Evolutionary conservation across 306 rosid species (phyloP).

Genomic region (Pueraria montana): DNA sequence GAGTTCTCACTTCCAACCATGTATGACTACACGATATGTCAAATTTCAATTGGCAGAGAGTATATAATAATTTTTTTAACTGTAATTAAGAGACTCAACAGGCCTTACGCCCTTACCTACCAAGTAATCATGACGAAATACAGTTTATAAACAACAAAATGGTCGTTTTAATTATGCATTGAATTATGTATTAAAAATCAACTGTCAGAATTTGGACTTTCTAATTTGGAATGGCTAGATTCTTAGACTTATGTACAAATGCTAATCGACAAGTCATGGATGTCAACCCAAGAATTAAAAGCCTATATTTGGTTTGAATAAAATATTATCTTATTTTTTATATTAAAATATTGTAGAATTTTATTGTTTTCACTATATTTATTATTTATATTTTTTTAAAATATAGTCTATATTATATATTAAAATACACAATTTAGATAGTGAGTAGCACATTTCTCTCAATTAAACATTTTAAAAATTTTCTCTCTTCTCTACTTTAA

Average conservation of each 20-base stretch:
- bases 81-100: background rate
- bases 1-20: background rate
- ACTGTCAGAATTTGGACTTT: conserved; percentile 3
- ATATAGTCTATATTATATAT: too few species aligned
- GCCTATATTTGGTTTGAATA: too few species aligned
- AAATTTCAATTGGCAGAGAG: background rate
- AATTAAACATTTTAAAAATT: too few species aligned
- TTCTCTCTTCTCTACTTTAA: too few species aligned
- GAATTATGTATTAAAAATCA: background rate
- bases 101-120: background rate
- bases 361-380: too few species aligned
- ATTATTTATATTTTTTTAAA: too few species aligned
- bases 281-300: background rate
- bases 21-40: background rate
- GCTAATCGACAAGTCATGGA: conserved; percentile 5
- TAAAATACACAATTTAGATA: too few species aligned
- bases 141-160: background rate
- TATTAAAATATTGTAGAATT: too few species aligned
- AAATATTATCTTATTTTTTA: too few species aligned
- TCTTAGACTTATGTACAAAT: background rate
- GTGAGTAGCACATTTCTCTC: too few species aligned
- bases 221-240: background rate
- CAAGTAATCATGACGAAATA: background rate
- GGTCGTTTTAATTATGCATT: background rate
- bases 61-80: background rate